Evolutionary conservation across 2,329 filamentous ascomycete genomes (phyloP).

Genomic region (Colletotrichum sp.): DNA sequence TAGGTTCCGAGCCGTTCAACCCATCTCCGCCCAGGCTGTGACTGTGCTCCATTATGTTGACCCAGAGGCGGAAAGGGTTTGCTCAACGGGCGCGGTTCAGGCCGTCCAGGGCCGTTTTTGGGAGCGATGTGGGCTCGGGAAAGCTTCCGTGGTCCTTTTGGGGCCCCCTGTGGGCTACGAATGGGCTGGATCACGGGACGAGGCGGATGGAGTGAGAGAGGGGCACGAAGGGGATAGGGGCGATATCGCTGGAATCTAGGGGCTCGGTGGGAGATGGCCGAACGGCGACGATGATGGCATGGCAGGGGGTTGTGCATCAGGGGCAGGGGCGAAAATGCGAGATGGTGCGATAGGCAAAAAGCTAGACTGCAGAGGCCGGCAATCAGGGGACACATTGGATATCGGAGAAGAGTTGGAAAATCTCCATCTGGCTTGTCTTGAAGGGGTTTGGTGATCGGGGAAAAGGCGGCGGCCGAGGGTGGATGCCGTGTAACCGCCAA

Average conservation of each 20-base stretch:
- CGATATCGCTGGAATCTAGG: conserved; percentile 17
- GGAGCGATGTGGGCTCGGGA: background rate
- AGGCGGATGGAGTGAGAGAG: background rate
- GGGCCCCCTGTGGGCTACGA: background rate
- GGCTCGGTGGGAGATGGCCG: background rate
- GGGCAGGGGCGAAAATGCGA: background rate
- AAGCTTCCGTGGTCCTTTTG: background rate
- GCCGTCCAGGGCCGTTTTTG: background rate
- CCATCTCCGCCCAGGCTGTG: background rate
- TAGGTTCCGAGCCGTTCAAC: background rate
- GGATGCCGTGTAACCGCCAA: conserved; percentile 1
- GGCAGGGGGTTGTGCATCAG: background rate
- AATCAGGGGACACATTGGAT: background rate
- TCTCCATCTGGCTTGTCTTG: background rate
- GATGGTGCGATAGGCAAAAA: background rate
- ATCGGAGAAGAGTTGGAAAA: background rate
- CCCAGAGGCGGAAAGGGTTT: background rate
- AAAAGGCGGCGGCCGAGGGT: background rate
- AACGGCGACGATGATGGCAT: conserved; percentile 12
- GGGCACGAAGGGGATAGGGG: background rate
- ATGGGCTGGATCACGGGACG: background rate
- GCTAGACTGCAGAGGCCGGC: background rate
- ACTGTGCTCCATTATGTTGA: background rate
- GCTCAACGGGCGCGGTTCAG: background rate
- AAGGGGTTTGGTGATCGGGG: background rate